These are phyloP conservation scores for Chondrus crispus DNA, from an alignment of 23 red algal species.

Conservation along the genomic window DNA sequence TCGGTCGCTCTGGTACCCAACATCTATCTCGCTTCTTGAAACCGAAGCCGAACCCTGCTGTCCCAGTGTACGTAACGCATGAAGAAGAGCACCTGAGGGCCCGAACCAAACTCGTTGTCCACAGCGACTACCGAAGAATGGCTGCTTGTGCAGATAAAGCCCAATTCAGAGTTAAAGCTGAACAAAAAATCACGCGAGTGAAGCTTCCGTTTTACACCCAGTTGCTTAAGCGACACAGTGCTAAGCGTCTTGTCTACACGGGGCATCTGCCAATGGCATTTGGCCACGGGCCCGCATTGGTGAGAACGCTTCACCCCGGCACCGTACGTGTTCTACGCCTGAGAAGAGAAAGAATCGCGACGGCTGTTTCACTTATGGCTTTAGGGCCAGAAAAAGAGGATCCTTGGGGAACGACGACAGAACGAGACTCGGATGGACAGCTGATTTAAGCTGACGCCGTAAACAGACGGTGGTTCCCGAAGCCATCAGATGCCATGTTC, in stretches of 20 bases:
- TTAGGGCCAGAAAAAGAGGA: slow-evolving; percentile 61
- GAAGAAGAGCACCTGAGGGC: slow-evolving; percentile 25
- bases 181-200: background rate
- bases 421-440: too few relatives aligned
- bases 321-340: slow-evolving; percentile 45
- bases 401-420: slow-evolving; percentile 37
- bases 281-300: slow-evolving; percentile 31
- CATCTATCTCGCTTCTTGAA: slow-evolving; percentile 40
- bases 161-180: background rate
- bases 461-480: slow-evolving; percentile 50
- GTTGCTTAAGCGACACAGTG: background rate
- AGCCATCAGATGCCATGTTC: slow-evolving; percentile 16
- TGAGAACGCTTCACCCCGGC: background rate
- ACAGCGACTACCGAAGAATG: slow-evolving; percentile 41
- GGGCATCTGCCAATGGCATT: slow-evolving; percentile 70
- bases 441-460: background rate
- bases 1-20: slow-evolving; percentile 61
- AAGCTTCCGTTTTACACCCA: slow-evolving; percentile 34
- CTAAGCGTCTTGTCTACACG: slow-evolving; percentile 33
- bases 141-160: background rate
- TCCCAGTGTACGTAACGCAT: slow-evolving; percentile 64
- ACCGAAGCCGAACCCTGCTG: too few relatives aligned
- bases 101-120: slow-evolving; percentile 34
- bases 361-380: slow-evolving; percentile 71
- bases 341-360: slow-evolving; percentile 46